Evolutionary conservation across 139 green algal species (phyloP).

Genomic region (Chlamydomonas sphaeroides): DNA sequence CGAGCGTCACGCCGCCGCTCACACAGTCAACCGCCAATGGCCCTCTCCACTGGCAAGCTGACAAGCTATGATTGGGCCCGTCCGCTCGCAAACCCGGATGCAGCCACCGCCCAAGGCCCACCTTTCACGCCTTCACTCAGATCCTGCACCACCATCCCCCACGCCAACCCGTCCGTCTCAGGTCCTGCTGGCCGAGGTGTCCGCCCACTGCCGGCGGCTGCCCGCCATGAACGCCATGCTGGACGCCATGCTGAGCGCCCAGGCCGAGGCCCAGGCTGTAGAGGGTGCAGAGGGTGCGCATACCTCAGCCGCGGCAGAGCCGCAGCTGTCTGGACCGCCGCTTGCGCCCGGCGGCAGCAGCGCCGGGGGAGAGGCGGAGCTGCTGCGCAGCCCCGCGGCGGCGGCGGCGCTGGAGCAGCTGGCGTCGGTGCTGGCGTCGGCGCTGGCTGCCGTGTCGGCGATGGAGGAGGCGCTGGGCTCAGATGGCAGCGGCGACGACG

Average conservation of each 20-base stretch:
- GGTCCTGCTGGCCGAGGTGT: constrained; percentile 12
- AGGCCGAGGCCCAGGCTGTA: not conserved
- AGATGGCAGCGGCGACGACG: not conserved
- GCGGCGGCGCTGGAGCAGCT: constrained; percentile 15
- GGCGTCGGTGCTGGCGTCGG: not conserved
- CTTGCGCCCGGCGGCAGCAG: not conserved
- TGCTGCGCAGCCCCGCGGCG: constrained; percentile 4
- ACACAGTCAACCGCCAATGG: no score
- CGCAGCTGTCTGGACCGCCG: no score
- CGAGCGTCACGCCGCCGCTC: no score
- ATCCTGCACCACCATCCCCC: no score
- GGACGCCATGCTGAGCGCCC: not conserved
- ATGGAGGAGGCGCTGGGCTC: constrained; percentile 1
- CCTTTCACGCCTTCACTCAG: no score
- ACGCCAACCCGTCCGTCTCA: no score
- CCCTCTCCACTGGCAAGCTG: no score
- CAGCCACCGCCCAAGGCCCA: no score
- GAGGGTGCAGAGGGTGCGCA: not conserved
- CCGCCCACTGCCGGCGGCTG: constrained; percentile 8
- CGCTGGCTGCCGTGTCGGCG: not conserved
- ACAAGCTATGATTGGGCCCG: no score
- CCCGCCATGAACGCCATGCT: constrained; percentile 11
- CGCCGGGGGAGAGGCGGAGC: not conserved
- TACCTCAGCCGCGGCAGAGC: not conserved
- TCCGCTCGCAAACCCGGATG: no score